These are phyloP conservation scores for Fomitopsis schrenkii DNA, from an alignment of 1,284 basidiomycete genomes.

Conservation along the genomic window DNA sequence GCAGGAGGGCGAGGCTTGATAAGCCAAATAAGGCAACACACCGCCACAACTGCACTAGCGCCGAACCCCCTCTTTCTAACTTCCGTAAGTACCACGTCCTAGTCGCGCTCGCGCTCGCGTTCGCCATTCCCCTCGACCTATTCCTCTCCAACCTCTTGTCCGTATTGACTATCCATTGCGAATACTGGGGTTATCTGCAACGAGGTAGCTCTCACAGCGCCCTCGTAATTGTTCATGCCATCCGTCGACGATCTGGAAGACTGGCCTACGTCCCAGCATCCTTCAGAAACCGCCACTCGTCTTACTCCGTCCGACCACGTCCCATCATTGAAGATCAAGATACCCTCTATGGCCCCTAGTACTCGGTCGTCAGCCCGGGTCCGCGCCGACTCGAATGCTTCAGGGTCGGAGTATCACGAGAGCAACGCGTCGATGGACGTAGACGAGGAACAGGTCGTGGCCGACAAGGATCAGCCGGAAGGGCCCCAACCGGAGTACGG, in stretches of 20 bases:
- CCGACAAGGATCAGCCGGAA: constrained; percentile 22
- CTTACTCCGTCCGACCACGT: neutral
- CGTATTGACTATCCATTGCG: neutral
- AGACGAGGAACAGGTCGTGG: constrained; percentile 25
- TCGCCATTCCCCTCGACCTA: constrained; percentile 8
- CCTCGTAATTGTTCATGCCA: constrained; percentile 18
- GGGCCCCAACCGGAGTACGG: constrained; percentile 20
- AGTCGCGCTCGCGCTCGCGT: constrained; percentile 13
- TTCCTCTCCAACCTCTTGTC: neutral
- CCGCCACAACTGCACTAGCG: constrained; percentile 13
- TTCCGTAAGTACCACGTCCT: constrained; percentile 11
- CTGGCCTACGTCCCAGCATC: neutral
- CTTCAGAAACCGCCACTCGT: neutral
- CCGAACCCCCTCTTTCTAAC: constrained; percentile 14
- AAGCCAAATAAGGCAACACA: constrained; percentile 7
- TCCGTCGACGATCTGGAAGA: constrained; percentile 15
- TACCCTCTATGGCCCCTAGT: constrained; percentile 24
- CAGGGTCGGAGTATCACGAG: constrained; percentile 64
- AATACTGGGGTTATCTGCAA: neutral
- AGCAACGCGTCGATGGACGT: constrained; percentile 46
- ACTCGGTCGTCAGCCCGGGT: constrained; percentile 22
- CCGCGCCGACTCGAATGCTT: constrained; percentile 30
- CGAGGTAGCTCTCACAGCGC: constrained; percentile 9
- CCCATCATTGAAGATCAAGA: neutral
- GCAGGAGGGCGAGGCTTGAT: constrained; percentile 1